phyloP scores from a whole-genome alignment of 768 basidiomycete genomes.

The Amanita fuliginea region DNA sequence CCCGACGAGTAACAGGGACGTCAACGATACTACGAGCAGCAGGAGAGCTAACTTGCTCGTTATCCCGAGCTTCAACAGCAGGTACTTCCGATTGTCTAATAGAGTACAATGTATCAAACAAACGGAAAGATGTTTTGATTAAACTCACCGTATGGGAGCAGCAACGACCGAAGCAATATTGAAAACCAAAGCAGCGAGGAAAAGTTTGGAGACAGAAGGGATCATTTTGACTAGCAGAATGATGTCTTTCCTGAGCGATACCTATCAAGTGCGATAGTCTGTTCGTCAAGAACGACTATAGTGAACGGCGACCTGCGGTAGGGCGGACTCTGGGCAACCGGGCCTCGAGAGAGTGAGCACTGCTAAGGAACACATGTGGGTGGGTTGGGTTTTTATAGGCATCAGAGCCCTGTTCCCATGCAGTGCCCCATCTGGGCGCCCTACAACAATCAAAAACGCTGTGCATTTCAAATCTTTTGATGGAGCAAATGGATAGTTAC shows the following conservation, averaged over 20 bases:
- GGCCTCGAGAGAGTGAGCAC: constrained; percentile 34
- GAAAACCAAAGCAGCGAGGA: constrained; percentile 28
- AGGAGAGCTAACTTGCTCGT: constrained; percentile 13
- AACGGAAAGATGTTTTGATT: background rate
- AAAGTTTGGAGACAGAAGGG: constrained; percentile 23
- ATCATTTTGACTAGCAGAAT: constrained; percentile 28
- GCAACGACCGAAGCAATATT: constrained; percentile 24
- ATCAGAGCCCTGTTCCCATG: background rate
- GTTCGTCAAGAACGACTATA: constrained; percentile 8
- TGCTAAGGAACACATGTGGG: constrained; percentile 24
- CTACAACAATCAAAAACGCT: background rate
- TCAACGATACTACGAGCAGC: constrained; percentile 19
- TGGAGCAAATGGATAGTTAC: background rate
- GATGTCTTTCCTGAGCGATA: constrained; percentile 14
- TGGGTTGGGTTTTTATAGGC: constrained; percentile 21
- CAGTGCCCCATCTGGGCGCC: background rate
- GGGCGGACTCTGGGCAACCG: constrained; percentile 35
- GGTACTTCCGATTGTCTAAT: constrained; percentile 18
- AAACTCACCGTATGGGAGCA: constrained; percentile 27
- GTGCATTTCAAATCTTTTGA: background rate
- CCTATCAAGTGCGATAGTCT: constrained; percentile 5
- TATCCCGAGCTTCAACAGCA: constrained; percentile 16
- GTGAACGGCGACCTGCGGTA: constrained; percentile 27
- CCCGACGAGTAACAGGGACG: constrained; percentile 13
- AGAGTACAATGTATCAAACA: background rate